A percentile compares a stretch with the other conserved stretches of the same genome.
Conservation (phyloP, 164 flowering plant genomes). For the Kingdonia uniflora region DNA sequence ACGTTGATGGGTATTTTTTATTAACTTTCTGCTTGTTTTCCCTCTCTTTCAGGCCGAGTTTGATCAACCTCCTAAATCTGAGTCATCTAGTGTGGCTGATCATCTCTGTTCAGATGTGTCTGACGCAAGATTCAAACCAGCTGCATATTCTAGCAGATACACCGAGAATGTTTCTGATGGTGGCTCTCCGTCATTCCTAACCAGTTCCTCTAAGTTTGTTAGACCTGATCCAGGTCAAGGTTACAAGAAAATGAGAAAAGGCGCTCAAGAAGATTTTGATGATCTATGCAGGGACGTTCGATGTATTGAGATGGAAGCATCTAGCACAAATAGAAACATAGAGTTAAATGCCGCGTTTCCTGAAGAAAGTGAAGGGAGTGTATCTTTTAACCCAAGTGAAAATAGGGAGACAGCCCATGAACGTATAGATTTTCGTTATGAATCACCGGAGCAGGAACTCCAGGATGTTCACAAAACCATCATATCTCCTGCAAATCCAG, state of each 20-base stretch:
- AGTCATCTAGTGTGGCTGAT: conserved; percentile 25
- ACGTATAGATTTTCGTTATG: conserved; percentile 10
- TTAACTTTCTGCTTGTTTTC: conserved; percentile 3
- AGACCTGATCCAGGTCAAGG: conserved; percentile 30
- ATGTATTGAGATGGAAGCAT: conserved; percentile 43
- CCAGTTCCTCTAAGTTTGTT: conserved; percentile 24
- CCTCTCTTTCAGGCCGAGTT: conserved; percentile 19
- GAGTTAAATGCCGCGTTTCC: conserved; percentile 6
- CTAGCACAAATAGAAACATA: conserved; percentile 12
- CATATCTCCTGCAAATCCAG: conserved; percentile 18
- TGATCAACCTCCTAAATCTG: conserved; percentile 14
- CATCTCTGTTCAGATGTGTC: conserved; percentile 18
- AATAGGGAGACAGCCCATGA: conserved; percentile 10
- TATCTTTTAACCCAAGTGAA: conserved; percentile 12
- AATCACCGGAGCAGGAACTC: conserved; percentile 27
- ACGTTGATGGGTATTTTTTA: neutral
- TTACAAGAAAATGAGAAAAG: conserved; percentile 28
- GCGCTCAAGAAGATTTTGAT: conserved; percentile 23
- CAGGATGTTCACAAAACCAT: conserved; percentile 31
- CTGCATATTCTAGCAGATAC: conserved; percentile 19
- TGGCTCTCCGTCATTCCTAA: conserved; percentile 15
- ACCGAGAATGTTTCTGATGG: conserved; percentile 33
- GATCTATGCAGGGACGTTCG: conserved; percentile 62
- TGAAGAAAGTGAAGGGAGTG: conserved; percentile 21
- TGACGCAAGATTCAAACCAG: conserved; percentile 7